Evolutionary conservation across 331 rosid genomes (phyloP).

Genomic region (Malus hybrid): DNA sequence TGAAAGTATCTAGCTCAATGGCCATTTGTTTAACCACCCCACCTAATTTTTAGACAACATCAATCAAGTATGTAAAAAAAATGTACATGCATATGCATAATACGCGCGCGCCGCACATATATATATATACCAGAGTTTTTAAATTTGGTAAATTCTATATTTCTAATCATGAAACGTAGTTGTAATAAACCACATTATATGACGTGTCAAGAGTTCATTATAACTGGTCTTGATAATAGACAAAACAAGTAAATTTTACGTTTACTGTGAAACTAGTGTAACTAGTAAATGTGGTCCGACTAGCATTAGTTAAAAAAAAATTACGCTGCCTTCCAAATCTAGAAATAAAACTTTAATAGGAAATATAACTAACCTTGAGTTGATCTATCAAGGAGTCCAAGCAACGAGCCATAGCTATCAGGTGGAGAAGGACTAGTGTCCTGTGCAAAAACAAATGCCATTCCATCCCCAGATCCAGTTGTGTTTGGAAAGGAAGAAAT

Average conservation of each 20-base stretch:
- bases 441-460: constrained; percentile 43
- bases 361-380: constrained; percentile 27
- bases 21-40: constrained; percentile 31
- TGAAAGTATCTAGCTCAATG: constrained; percentile 46
- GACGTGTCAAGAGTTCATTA: not conserved
- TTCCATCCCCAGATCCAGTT: constrained; percentile 41
- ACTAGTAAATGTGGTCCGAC: not conserved
- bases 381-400: constrained; percentile 46
- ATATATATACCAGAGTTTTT: no score
- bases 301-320: not conserved
- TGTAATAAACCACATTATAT: not conserved
- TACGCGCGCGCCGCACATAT: no score
- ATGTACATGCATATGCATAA: no score
- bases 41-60: constrained; percentile 15
- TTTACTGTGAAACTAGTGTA: not conserved
- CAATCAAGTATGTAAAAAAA: not conserved
- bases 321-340: not conserved
- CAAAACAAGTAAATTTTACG: no score
- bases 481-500: constrained; percentile 32
- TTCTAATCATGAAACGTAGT: not conserved
- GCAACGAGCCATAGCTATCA: constrained; percentile 41
- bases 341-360: not conserved
- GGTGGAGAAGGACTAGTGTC: constrained; percentile 40
- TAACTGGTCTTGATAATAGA: no score
- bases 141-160: no score